Base-by-base conservation (phyloP, 441 rosid genomes). In the Populus tomentosa region DNA sequence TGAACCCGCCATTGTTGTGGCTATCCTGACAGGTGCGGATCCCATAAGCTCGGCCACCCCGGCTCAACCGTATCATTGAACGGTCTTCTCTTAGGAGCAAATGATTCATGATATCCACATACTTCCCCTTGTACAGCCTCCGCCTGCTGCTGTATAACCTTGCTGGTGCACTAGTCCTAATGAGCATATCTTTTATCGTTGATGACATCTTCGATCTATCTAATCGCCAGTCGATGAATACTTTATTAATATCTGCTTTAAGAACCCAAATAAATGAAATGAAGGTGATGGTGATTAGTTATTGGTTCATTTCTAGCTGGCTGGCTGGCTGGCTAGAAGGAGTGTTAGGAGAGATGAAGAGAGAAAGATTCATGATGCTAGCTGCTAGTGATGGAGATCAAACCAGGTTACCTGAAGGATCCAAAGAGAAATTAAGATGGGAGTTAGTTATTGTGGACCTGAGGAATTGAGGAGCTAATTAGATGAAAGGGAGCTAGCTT, bases 181-280 rank as follows among this genome's bases (percentile, higher is more conserved):
- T 69, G 24, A 89, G 68, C 82, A 84, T 74, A 61, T 87, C 86
- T 81, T 86, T 82, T 80, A 85, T 77, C 67, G 82, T 66, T 18
- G 85, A 84, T 4, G 81, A 74, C 87, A 82, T 50, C 62, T 62
- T 11, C 24, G 0, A 14, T 11, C 21, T 26, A 40, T 40, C 46
- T 11, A 40, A 46, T 46, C 20, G 56, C 56, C 53, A 46, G 56
- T 4, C 56, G 56, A 46, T 46, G 11, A 46, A 4, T 38, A 38
- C 9, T 38, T 38, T 33, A 38, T 38, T 14, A 46, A 13, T 46
- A 46, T 46, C 5, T 13, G 56, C 11, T 46, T 46, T 11, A 40
- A 40, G 46, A 10, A 40, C 46, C 46, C 46, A 40, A 40, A 40
- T 10, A 11, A 40, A 40, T 38, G 42, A 38, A 9, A 8, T 1